Percentiles rank a stretch among this genome's conserved stretches.
These are phyloP conservation scores for Colletotrichum musicola DNA, from an alignment of 2,329 filamentous ascomycete species.

Conservation along the genomic window DNA sequence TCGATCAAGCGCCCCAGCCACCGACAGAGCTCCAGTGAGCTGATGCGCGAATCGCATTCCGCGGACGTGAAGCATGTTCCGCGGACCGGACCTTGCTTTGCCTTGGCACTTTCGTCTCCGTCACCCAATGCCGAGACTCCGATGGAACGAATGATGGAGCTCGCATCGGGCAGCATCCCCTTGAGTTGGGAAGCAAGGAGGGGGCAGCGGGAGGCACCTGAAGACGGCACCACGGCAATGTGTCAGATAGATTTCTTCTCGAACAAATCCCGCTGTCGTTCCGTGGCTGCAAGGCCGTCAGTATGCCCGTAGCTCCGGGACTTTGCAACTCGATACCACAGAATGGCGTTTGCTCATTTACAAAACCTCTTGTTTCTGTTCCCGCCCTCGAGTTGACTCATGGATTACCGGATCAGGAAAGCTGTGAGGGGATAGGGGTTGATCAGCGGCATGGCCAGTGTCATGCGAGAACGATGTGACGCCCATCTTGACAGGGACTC, in stretches of 20 bases:
- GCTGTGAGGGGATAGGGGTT: background rate
- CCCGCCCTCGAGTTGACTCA: slow-evolving; percentile 7
- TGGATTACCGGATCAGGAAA: slow-evolving; percentile 11
- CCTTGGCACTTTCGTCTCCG: background rate
- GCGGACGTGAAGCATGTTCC: background rate
- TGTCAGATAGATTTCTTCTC: slow-evolving; percentile 24
- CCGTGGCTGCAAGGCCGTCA: background rate
- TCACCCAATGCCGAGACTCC: background rate
- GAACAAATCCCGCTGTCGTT: slow-evolving; percentile 24
- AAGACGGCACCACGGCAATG: background rate
- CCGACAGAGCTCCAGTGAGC: background rate
- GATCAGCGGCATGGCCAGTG: background rate
- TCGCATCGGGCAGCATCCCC: slow-evolving; percentile 22
- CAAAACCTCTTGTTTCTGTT: slow-evolving; percentile 10
- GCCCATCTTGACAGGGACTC: slow-evolving; percentile 9
- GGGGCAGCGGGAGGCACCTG: background rate
- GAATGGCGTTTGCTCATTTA: slow-evolving; percentile 20
- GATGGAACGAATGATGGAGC: slow-evolving; percentile 8
- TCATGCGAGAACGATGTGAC: slow-evolving; percentile 1
- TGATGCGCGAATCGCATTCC: slow-evolving; percentile 30
- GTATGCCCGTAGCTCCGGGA: background rate
- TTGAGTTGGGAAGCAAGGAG: background rate
- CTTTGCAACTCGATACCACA: slow-evolving; percentile 24
- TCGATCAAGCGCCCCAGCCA: slow-evolving; percentile 12
- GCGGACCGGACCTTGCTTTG: background rate